phyloP scores from a whole-genome alignment of 164 flowering plant species.

The Sedum album region DNA sequence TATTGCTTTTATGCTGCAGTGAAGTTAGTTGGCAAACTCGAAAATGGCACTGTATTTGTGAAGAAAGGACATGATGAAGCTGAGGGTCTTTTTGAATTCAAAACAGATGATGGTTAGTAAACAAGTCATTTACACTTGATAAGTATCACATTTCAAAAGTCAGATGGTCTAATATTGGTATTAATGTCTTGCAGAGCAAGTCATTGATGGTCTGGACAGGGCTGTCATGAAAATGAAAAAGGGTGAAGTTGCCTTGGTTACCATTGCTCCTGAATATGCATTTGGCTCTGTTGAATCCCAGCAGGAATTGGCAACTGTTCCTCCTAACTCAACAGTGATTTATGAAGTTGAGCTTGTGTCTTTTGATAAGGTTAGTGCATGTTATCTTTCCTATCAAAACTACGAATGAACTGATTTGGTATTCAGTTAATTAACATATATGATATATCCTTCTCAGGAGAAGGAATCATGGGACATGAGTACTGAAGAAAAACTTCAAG shows the following conservation, averaged over 20 bases:
- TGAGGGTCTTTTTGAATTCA: slow-evolving; percentile 69
- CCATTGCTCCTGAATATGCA: slow-evolving; percentile 78
- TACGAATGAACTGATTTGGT: too few relatives aligned
- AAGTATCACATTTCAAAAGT: neutral
- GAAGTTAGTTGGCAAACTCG: slow-evolving; percentile 73
- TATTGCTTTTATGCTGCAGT: slow-evolving; percentile 34
- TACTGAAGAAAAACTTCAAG: slow-evolving; percentile 78
- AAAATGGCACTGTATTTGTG: slow-evolving; percentile 69
- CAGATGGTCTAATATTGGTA: neutral
- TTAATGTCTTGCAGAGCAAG: slow-evolving; percentile 67
- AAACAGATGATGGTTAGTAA: slow-evolving; percentile 74
- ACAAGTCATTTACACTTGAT: neutral
- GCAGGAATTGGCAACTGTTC: slow-evolving; percentile 80
- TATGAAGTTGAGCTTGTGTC: slow-evolving; percentile 84
- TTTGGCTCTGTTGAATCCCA: slow-evolving; percentile 57
- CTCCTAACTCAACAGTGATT: slow-evolving; percentile 67
- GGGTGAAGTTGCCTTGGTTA: slow-evolving; percentile 71
- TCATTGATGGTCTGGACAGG: slow-evolving; percentile 79
- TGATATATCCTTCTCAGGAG: slow-evolving; percentile 49
- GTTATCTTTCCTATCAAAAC: neutral
- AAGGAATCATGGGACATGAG: slow-evolving; percentile 98
- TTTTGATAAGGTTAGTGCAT: slow-evolving; percentile 61
- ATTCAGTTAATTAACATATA: neutral
- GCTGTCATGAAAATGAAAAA: slow-evolving; percentile 89
- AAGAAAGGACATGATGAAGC: slow-evolving; percentile 69